A percentile compares a stretch with the other conserved stretches of the same genome.
Conservation (phyloP, 2,329 filamentous ascomycete species). For the Neofusicoccum laricinum region DNA sequence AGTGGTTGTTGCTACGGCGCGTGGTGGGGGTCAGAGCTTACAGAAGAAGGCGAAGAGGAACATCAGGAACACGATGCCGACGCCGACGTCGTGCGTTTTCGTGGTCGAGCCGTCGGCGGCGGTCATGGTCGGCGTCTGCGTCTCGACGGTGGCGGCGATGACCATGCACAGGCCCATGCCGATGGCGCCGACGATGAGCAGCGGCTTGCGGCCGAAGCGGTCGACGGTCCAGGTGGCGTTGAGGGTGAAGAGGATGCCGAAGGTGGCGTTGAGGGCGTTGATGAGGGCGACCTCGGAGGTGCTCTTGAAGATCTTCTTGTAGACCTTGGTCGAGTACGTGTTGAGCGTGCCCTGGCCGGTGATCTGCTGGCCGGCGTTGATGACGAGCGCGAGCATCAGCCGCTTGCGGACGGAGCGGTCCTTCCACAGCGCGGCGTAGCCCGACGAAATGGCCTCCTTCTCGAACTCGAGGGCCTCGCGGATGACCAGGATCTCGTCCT, state of each 20-base stretch:
- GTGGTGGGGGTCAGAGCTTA: constrained; percentile 33
- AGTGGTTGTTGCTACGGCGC: constrained; percentile 19
- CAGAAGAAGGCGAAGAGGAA: constrained; percentile 65
- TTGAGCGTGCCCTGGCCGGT: constrained; percentile 72
- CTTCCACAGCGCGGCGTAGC: constrained; percentile 66
- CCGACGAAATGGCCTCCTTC: constrained; percentile 63
- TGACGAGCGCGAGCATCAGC: constrained; percentile 60
- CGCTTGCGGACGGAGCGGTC: constrained; percentile 67
- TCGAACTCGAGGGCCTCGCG: constrained; percentile 69
- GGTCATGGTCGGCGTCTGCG: constrained; percentile 53
- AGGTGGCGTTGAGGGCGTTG: constrained; percentile 72
- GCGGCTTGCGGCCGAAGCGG: constrained; percentile 66
- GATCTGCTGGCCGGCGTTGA: constrained; percentile 70
- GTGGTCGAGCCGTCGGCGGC: constrained; percentile 39
- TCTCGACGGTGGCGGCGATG: constrained; percentile 57
- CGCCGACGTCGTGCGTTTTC: constrained; percentile 60
- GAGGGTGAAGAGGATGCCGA: constrained; percentile 69
- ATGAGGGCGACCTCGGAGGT: constrained; percentile 62
- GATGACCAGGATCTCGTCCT: constrained; percentile 64
- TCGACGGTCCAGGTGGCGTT: constrained; percentile 73
- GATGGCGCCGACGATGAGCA: constrained; percentile 65
- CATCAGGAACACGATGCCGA: constrained; percentile 65
- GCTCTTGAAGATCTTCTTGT: constrained; percentile 65
- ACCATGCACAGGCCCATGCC: constrained; percentile 72
- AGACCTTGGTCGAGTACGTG: constrained; percentile 70